Evolutionary conservation across 2,329 filamentous ascomycete genomes (phyloP), one percentile per base, ranked within the genome.

Genomic region (Cladosporium halotolerans): DNA sequence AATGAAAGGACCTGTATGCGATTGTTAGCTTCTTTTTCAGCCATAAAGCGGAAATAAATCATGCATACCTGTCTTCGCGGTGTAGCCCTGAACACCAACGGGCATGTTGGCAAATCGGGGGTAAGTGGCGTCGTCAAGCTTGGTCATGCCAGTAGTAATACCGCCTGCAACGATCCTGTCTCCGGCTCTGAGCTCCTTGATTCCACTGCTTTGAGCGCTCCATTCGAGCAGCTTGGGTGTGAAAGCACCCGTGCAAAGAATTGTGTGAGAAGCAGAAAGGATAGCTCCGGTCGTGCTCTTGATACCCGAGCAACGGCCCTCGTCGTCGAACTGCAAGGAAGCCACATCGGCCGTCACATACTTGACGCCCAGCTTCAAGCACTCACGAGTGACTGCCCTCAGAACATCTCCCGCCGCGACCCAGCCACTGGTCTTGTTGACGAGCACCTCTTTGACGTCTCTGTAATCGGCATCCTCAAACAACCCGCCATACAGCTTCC

Each of bases 361-460:
- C 63, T 77, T 76, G 56, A 84, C 82, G 1, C 83, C 82, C 6
- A 80, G 64, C 44, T 76, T 72, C 4, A 84, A 60, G 13, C 73
- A 73, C 53, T 72, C 71, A 33, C 75, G 73, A 1, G 80, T 84
- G 8, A 84, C 73, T 1, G 76, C 78, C 47, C 72, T 66, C 55
- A 85, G 63, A 31, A 76, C 74, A 58, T 83, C 79, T 2, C 79
- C 79, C 2, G 83, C 82, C n/a, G 79, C 80, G 6, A 76, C 81
- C 80, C 81, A 85, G 1, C 82, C 82, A 64, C 79, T 81, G 32
- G 73, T 77, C 55, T 74, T 77, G 70, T 85, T 85, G 42, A 84
- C 68, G 11, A 83, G 70, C 2, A 84, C 79, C 59, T 82, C 78
- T 59, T 77, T 80, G 43, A 79, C 80, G 2, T 74, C 79, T 0